These are phyloP conservation scores for Zygoascus meyerae DNA, from an alignment of 1,139 yeast genomes.

Conservation along the genomic window DNA sequence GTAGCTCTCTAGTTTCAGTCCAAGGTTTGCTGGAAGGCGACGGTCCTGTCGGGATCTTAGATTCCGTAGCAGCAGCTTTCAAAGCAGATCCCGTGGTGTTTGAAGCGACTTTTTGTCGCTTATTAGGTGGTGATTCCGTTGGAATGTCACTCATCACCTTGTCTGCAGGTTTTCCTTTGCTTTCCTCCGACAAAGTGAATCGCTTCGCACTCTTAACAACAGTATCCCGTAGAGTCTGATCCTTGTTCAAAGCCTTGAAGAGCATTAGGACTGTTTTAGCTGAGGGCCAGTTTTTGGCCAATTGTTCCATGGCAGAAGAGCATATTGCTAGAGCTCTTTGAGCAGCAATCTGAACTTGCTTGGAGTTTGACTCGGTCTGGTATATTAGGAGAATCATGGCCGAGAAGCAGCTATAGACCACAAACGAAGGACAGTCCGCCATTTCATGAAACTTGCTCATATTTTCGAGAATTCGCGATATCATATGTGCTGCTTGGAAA, in stretches of 20 bases:
- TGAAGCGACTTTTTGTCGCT: too few relatives aligned
- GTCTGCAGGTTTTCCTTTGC: background rate
- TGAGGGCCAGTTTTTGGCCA: conserved; percentile 43
- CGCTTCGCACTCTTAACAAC: conserved; percentile 27
- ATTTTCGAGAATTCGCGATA: conserved; percentile 59
- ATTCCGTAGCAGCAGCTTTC: too few relatives aligned
- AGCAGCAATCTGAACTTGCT: conserved; percentile 55
- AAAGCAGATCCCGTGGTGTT: too few relatives aligned
- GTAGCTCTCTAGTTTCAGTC: too few relatives aligned
- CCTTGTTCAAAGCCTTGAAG: conserved; percentile 28
- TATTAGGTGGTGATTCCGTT: too few relatives aligned
- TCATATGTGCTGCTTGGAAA: conserved; percentile 80
- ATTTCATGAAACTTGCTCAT: conserved; percentile 49
- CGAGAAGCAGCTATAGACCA: conserved; percentile 51
- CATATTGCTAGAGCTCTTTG: conserved; percentile 51
- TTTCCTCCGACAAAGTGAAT: conserved; percentile 7
- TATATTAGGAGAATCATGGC: conserved; percentile 70
- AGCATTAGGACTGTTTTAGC: conserved; percentile 35
- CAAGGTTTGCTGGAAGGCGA: too few relatives aligned
- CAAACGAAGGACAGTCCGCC: conserved; percentile 51
- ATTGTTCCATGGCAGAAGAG: conserved; percentile 46
- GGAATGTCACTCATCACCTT: too few relatives aligned
- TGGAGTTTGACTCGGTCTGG: conserved; percentile 60
- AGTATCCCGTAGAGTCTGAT: conserved; percentile 27
- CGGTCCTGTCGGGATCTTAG: too few relatives aligned